These are phyloP conservation scores for Ambrosia hybrid DNA, from an alignment of 140 eudicot species.

Conservation along the genomic window DNA sequence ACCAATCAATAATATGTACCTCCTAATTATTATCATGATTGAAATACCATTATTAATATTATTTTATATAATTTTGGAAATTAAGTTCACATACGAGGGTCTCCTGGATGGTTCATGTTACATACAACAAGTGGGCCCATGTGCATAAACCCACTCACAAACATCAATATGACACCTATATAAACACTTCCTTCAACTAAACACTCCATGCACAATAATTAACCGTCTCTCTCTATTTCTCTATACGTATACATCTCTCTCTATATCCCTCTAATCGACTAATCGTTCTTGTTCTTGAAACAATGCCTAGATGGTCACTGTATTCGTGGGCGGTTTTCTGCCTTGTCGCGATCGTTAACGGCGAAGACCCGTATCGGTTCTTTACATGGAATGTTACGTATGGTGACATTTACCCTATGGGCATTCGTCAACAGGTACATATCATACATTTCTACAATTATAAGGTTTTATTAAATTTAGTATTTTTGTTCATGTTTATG, in stretches of 20 bases:
- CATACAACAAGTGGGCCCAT: conserved; percentile 33
- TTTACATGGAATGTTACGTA: conserved; percentile 70
- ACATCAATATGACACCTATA: conserved; percentile 20
- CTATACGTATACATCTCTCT: background rate
- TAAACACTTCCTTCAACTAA: conserved; percentile 30
- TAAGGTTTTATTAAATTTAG: background rate
- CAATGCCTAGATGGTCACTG: conserved; percentile 16
- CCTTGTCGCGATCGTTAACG: conserved; percentile 29
- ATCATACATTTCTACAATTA: background rate
- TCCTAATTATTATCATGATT: conserved; percentile 3
- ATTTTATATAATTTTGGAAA: background rate
- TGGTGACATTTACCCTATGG: conserved; percentile 71
- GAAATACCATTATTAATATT: background rate
- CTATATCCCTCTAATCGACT: background rate
- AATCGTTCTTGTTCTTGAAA: background rate
- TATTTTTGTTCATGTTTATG: background rate
- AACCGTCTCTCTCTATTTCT: background rate
- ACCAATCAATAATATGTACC: conserved; percentile 1
- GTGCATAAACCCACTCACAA: conserved; percentile 18
- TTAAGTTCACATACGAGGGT: conserved; percentile 2
- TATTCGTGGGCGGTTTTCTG: conserved; percentile 13
- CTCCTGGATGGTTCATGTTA: conserved; percentile 23
- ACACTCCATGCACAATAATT: conserved; percentile 33
- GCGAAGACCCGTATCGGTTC: conserved; percentile 73
- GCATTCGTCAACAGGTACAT: conserved; percentile 65